Evolutionary conservation across 148 eudicot species (phyloP).

Genomic region (Heliosperma pusillum): DNA sequence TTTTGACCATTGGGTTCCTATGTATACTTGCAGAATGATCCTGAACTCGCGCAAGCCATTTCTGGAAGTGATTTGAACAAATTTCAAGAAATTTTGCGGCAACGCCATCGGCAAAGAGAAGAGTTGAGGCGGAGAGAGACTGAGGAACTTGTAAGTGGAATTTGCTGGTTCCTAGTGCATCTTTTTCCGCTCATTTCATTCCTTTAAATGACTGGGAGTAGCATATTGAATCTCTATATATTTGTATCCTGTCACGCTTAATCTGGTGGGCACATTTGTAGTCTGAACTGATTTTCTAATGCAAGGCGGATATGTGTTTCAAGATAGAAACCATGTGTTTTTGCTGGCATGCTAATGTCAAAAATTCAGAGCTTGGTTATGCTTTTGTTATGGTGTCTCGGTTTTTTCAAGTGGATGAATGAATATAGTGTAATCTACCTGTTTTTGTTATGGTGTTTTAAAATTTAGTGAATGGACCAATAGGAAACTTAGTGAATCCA

Average conservation of each 20-base stretch:
- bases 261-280: not conserved
- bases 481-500: not conserved
- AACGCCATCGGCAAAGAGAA: conserved; percentile 68
- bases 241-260: not conserved
- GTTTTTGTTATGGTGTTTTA: not conserved
- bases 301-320: not conserved
- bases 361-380: not conserved
- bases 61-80: conserved; percentile 71
- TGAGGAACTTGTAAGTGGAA: conserved; percentile 64
- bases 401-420: not conserved
- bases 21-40: conserved; percentile 63
- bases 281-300: not conserved
- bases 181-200: not conserved
- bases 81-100: conserved; percentile 69
- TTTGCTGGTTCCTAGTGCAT: conserved; percentile 18
- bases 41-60: conserved; percentile 82
- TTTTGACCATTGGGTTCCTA: conserved; percentile 4
- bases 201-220: not conserved
- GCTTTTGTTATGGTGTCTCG: not conserved
- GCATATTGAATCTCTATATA: not conserved
- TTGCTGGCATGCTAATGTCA: not conserved
- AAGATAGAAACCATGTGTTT: not conserved
- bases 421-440: not conserved
- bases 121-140: conserved; percentile 52
- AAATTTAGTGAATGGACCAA: not conserved